phyloP scores from a whole-genome alignment of 352 stramenopile genomes.

The Globisporangium canariense region DNA sequence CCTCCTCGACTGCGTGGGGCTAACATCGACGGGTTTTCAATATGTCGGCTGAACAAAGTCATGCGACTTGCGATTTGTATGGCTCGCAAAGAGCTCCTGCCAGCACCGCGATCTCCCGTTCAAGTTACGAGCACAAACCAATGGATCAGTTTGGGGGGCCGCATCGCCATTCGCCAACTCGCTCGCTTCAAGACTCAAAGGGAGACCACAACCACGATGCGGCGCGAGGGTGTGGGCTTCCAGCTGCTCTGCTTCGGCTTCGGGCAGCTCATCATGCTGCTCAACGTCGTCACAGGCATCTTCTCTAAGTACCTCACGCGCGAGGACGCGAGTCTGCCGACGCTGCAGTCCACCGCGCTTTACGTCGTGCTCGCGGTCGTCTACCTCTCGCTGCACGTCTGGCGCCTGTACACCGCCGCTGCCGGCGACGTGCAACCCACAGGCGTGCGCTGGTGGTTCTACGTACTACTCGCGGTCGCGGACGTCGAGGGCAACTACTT shows the following conservation, averaged over 20 bases:
- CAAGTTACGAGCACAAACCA: neutral
- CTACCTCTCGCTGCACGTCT: conserved; percentile 37
- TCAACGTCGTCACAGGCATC: conserved; percentile 52
- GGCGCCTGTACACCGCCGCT: conserved; percentile 6
- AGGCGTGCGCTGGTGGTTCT: conserved; percentile 54
- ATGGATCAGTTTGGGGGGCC: neutral
- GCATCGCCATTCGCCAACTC: neutral
- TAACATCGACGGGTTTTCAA: no score
- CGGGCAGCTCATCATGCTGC: conserved; percentile 65
- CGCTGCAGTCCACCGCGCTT: conserved; percentile 57
- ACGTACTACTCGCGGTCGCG: conserved; percentile 48
- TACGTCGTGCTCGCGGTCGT: conserved; percentile 51
- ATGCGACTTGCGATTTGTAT: no score
- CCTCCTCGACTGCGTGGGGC: no score
- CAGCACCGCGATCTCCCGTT: no score
- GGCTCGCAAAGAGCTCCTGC: no score
- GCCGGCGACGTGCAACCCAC: conserved; percentile 28
- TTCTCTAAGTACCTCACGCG: conserved; percentile 59
- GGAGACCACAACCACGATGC: neutral
- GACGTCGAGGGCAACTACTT: conserved; percentile 78
- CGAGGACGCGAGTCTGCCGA: conserved; percentile 45
- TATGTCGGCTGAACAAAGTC: no score
- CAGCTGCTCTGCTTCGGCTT: conserved; percentile 63
- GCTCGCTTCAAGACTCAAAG: neutral
- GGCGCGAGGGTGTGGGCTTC: conserved; percentile 24